Evolutionary conservation across 257 asterid species (phyloP), one percentile per base, ranked within the genome.

Genomic region (Solanum verrucosum): DNA sequence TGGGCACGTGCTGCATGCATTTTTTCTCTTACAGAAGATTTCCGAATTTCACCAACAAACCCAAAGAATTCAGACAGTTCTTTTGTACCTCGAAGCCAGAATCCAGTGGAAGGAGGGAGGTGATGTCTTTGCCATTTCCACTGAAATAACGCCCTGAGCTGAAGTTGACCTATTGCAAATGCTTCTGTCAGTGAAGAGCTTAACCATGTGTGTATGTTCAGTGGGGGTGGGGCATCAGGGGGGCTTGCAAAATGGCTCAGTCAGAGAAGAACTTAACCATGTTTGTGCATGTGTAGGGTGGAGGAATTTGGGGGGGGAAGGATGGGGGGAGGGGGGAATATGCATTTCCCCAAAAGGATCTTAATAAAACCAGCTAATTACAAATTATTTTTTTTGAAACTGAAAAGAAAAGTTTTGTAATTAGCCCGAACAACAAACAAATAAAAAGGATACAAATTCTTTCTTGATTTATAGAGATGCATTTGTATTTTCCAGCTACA

Each of bases 141-240:
- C 95, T 91, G 91, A 96, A 96, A 86, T 97, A 97, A 79, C 98
- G 92, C 77, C 99, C 98, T 31, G 99, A 97, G 92, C 98, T 96
- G 91, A 94, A 97, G 91, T 96, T 97, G 86, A 97, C 99, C 98
- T 97, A 95, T 88, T 87, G 87, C 78, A 89, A 86, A 84, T 49
- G 60, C 63, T 63, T 59, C 37, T 44, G 87, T 89, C 87, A 85
- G 88, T 90, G n/a, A 88, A 74, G 87, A 52, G 11, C 85, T 46
- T 46, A 44, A 46, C 42, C 9, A 4, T 49, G 29, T 5, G 42
- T 44, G 16, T 44, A 27, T 81, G 68, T 46, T 9, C 18, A 4
- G 23, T 6, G 27, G 67, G 15, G 6, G n/a, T 2, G 34, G 4
- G 34, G 35, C 7, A 23, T 77, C 25, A n/a, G 8, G 8, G 38